Conservation (phyloP, 495 filamentous ascomycete species). For the Penicillium riverlandense region DNA sequence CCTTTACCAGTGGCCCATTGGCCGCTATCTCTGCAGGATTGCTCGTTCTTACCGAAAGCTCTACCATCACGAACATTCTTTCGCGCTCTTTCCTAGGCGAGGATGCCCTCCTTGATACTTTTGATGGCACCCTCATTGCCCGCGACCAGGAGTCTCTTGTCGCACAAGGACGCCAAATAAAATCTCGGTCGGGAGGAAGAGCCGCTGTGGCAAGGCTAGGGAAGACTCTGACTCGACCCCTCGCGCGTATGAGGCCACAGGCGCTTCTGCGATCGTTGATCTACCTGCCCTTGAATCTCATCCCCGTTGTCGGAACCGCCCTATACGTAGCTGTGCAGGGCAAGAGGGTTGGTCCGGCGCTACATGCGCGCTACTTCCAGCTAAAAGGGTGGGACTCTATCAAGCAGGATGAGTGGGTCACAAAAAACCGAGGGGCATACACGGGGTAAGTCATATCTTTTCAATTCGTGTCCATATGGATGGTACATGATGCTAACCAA, state of each 20-base stretch:
- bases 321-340: conserved; percentile 75
- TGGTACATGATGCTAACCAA: conserved; percentile 7
- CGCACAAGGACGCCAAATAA: conserved; percentile 63
- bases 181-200: conserved; percentile 28
- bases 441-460: conserved; percentile 57
- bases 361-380: conserved; percentile 72
- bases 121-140: conserved; percentile 71
- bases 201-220: conserved; percentile 62
- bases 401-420: conserved; percentile 57
- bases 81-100: conserved; percentile 70
- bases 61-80: conserved; percentile 67
- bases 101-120: conserved; percentile 80
- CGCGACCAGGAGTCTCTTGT: conserved; percentile 53
- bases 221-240: conserved; percentile 61
- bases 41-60: conserved; percentile 74
- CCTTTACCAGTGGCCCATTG: conserved; percentile 77
- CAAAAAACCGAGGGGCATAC: conserved; percentile 58
- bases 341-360: conserved; percentile 40
- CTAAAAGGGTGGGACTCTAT: conserved; percentile 68
- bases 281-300: conserved; percentile 85
- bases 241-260: conserved; percentile 56
- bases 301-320: conserved; percentile 80
- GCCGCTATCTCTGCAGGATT: conserved; percentile 65
- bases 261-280: conserved; percentile 62
- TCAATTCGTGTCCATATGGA: not conserved